Conservation (phyloP, 2,329 filamentous ascomycete genomes). For the Hymenoscyphus scutula region DNA sequence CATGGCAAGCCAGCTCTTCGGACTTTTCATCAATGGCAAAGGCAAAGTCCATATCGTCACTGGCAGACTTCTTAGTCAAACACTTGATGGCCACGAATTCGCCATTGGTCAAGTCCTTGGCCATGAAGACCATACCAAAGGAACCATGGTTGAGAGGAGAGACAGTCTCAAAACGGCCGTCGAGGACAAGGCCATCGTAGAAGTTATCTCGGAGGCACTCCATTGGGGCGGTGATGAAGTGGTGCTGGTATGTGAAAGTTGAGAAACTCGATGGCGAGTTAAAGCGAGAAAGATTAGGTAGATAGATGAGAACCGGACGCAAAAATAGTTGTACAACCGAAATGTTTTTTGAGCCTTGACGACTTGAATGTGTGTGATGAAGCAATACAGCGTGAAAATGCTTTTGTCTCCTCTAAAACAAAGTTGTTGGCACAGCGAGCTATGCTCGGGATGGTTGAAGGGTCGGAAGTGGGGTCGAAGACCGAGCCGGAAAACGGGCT, state of each 20-base stretch:
- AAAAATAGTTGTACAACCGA: conserved; percentile 36
- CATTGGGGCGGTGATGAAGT: conserved; percentile 48
- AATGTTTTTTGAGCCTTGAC: conserved; percentile 32
- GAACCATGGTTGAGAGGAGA: conserved; percentile 97
- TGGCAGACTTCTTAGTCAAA: conserved; percentile 75
- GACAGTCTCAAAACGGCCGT: conserved; percentile 86
- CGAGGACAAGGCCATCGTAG: conserved; percentile 73
- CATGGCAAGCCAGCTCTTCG: conserved; percentile 77
- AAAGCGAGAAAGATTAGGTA: conserved; percentile 26
- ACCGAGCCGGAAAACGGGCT: conserved; percentile 17
- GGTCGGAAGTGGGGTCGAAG: conserved; percentile 21
- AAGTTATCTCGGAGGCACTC: conserved; percentile 86
- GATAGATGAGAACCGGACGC: conserved; percentile 22
- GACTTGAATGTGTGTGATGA: conserved; percentile 24
- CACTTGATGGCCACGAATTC: conserved; percentile 94
- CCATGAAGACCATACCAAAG: conserved; percentile 97
- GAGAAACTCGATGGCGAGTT: conserved; percentile 17
- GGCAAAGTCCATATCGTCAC: conserved; percentile 50
- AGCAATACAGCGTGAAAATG: conserved; percentile 33
- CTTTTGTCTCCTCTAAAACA: conserved; percentile 39
- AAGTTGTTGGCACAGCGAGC: conserved; percentile 36
- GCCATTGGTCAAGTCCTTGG: conserved; percentile 72
- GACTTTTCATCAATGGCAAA: conserved; percentile 79
- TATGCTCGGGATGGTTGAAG: conserved; percentile 28
- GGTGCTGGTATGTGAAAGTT: conserved; percentile 6